phyloP scores from a whole-genome alignment of 345 rosid species.

The Eucalyptus grandis region DNA sequence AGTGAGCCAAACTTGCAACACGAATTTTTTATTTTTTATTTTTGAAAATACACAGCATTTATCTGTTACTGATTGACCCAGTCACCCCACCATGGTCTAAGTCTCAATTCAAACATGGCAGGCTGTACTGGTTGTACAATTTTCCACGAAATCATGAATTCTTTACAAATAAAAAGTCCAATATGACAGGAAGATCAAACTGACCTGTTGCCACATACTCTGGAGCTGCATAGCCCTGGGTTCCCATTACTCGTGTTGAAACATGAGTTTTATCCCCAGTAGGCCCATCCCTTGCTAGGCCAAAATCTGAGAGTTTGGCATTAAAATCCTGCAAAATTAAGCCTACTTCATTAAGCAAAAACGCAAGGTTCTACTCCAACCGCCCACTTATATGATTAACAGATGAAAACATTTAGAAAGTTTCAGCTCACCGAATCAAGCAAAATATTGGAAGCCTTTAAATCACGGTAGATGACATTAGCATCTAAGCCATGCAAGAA shows the following conservation, averaged over 20 bases:
- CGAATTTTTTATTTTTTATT: background rate
- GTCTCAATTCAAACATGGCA: background rate
- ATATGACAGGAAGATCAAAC: background rate
- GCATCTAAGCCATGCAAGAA: slow-evolving; percentile 55
- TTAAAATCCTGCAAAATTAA: slow-evolving; percentile 40
- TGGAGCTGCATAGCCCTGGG: slow-evolving; percentile 91
- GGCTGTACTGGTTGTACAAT: background rate
- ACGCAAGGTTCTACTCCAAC: background rate
- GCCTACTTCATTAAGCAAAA: background rate
- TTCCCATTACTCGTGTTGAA: slow-evolving; percentile 79
- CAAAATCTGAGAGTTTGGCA: slow-evolving; percentile 90
- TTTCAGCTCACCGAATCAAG: slow-evolving; percentile 44
- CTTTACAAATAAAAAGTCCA: background rate
- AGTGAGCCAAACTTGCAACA: background rate
- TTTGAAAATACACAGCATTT: background rate
- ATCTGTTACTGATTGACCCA: background rate
- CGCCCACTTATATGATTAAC: background rate
- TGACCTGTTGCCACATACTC: slow-evolving; percentile 85
- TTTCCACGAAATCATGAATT: background rate
- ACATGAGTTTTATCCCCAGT: slow-evolving; percentile 86
- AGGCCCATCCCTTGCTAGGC: slow-evolving; percentile 91
- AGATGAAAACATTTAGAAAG: background rate
- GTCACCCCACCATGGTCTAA: background rate
- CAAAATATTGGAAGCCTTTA: slow-evolving; percentile 63
- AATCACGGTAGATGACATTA: slow-evolving; percentile 55